phyloP scores from a whole-genome alignment of 192 early-diverging fungal genomes.

The Dissophora ornata region DNA sequence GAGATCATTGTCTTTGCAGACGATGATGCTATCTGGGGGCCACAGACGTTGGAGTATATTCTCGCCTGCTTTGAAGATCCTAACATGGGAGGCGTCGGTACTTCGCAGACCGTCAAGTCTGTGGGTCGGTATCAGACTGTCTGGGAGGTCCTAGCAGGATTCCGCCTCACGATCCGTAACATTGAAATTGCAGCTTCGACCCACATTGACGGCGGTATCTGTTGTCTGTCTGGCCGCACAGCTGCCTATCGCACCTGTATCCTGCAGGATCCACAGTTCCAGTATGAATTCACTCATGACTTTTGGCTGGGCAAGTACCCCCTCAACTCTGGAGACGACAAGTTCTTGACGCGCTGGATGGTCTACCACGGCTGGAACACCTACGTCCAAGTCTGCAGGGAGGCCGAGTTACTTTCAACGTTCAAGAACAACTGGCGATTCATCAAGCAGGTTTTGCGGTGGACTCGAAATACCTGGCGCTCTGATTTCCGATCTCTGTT shows the following conservation, averaged over 20 bases:
- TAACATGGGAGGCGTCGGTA: constrained; percentile 78
- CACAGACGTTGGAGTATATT: constrained; percentile 70
- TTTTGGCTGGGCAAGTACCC: constrained; percentile 79
- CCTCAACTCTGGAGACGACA: constrained; percentile 80
- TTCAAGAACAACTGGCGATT: constrained; percentile 85
- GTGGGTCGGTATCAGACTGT: constrained; percentile 69
- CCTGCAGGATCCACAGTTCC: constrained; percentile 76
- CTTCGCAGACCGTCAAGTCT: constrained; percentile 70
- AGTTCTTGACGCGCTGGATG: constrained; percentile 81
- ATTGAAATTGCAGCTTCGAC: constrained; percentile 80
- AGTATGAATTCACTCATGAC: constrained; percentile 77
- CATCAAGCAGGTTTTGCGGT: constrained; percentile 75
- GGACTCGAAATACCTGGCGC: constrained; percentile 82
- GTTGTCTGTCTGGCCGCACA: constrained; percentile 78
- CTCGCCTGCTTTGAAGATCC: constrained; percentile 79
- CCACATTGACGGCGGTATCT: constrained; percentile 80
- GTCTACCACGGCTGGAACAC: constrained; percentile 77
- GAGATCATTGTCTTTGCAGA: constrained; percentile 77
- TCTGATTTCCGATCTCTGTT: constrained; percentile 75
- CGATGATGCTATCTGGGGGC: constrained; percentile 78
- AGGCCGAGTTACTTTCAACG: constrained; percentile 75
- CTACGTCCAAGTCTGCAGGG: constrained; percentile 72
- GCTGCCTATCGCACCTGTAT: constrained; percentile 78
- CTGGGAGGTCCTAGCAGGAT: constrained; percentile 80
- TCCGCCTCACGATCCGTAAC: constrained; percentile 75